Evolutionary conservation across 2,329 filamentous ascomycete genomes (phyloP), one percentile per base, ranked within the genome.

Genomic region (Fusarium pininemorale): DNA sequence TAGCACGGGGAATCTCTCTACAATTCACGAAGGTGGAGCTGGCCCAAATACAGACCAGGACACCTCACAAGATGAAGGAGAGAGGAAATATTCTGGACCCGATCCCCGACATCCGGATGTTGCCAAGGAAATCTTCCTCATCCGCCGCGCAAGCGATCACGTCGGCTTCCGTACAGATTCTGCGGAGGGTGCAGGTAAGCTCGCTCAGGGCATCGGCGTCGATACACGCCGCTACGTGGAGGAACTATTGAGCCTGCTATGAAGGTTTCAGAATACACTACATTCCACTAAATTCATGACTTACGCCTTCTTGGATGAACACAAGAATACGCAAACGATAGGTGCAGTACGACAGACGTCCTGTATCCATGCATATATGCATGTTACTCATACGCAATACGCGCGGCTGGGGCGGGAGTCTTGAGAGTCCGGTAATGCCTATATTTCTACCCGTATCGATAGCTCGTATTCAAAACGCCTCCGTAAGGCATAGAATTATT

Each of bases 221-320:
- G 93, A 95, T 84, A 94, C 93, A 37, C 88, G 91, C 80, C 89
- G 88, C 79, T 95, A 95, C 81, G 90, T 95, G 8, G 93, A 95
- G 80, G 90, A 90, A 3, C 80, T 95, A 63, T 83, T 95, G 80
- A 93, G 87, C 78, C 80, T 94, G 78, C 68, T 84, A 38, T 83
- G 67, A 73, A 26, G 58, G 47, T 56, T 41, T 54, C 37, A 20
- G 28, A 45, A 35, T 55, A 47, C 44, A 35, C 64, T 54, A 30
- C 48, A 69, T 47, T 22, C 35, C 55, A 32, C 50, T 74, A 53
- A 65, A 59, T 62, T 65, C 61, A 69, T 60, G 59, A 68, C 30
- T 61, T 66, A 50, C 32, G 32, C 32, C 32, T 35, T 35, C 32
- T 35, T 35, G 32, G 32, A 35, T 35, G 32, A 35, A 15, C 32